These are phyloP conservation scores for Aspergillus neotritici DNA, from an alignment of 2,329 filamentous ascomycete species.

Conservation along the genomic window DNA sequence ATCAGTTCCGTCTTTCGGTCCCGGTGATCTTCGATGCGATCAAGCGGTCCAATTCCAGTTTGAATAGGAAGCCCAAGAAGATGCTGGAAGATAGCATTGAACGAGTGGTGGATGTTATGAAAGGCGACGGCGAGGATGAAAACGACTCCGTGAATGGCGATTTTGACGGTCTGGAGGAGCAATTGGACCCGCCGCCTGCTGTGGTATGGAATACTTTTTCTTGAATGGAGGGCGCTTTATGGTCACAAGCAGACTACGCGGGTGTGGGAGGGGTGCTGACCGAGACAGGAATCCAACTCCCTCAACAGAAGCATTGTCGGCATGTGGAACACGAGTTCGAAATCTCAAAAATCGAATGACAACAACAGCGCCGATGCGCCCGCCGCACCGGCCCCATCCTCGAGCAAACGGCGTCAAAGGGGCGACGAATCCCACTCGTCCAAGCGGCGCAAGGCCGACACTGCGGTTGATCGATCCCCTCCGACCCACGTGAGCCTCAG, in stretches of 20 bases:
- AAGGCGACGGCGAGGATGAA: slow-evolving; percentile 55
- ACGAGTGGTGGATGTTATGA: slow-evolving; percentile 67
- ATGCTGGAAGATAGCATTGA: slow-evolving; percentile 81
- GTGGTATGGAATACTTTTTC: slow-evolving; percentile 21
- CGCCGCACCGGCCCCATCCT: slow-evolving; percentile 22
- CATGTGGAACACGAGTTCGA: slow-evolving; percentile 48
- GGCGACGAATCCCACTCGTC: slow-evolving; percentile 59
- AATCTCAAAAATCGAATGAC: slow-evolving; percentile 28
- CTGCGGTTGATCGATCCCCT: slow-evolving; percentile 56
- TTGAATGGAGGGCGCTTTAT: not conserved
- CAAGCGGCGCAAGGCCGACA: slow-evolving; percentile 59
- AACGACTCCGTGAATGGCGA: slow-evolving; percentile 47
- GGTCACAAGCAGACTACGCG: not conserved
- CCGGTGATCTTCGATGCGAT: slow-evolving; percentile 69
- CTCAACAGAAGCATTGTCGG: slow-evolving; percentile 62
- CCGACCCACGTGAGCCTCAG: slow-evolving; percentile 62
- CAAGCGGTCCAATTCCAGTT: slow-evolving; percentile 76
- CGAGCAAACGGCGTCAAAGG: slow-evolving; percentile 53
- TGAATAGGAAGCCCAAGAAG: slow-evolving; percentile 76
- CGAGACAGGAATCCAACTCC: slow-evolving; percentile 50
- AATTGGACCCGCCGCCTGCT: slow-evolving; percentile 27
- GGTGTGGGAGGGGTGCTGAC: slow-evolving; percentile 12
- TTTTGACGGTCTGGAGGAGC: slow-evolving; percentile 45
- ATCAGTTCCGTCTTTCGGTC: slow-evolving; percentile 50
- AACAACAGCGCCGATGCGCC: slow-evolving; percentile 17